These are phyloP conservation scores for Coriolopsis trogii DNA, from an alignment of 1,284 basidiomycete genomes.

Conservation along the genomic window DNA sequence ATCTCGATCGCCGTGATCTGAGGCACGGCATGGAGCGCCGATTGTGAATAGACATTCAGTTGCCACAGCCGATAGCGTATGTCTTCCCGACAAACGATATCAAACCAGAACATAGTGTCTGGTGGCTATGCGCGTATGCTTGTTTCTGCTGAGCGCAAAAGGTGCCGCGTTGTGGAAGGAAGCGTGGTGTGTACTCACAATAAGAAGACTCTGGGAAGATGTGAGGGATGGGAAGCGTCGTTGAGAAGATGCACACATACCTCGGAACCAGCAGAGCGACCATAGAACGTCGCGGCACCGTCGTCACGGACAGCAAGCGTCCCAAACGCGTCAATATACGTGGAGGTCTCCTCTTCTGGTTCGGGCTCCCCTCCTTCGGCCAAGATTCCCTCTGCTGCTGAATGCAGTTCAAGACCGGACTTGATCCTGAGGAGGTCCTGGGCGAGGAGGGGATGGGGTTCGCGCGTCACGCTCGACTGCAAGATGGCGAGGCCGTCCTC, in stretches of 20 bases:
- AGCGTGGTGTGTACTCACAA: constrained; percentile 30
- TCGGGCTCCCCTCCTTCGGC: constrained; percentile 5
- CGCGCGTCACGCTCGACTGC: constrained; percentile 39
- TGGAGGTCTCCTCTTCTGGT: constrained; percentile 23
- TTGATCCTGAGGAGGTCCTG: constrained; percentile 66
- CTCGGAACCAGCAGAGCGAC: constrained; percentile 63
- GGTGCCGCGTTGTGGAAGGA: too few species aligned
- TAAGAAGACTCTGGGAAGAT: constrained; percentile 32
- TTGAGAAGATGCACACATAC: constrained; percentile 25
- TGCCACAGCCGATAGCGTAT: not conserved
- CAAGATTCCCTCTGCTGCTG: constrained; percentile 18
- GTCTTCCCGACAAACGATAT: not conserved
- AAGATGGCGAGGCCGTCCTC: constrained; percentile 68
- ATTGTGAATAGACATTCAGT: not conserved
- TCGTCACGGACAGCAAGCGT: constrained; percentile 63
- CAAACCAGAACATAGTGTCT: too few species aligned
- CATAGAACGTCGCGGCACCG: constrained; percentile 67
- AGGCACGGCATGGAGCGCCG: not conserved
- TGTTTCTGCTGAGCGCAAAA: too few species aligned
- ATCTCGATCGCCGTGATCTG: not conserved
- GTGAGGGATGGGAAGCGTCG: too few species aligned
- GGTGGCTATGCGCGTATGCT: too few species aligned
- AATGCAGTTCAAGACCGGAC: constrained; percentile 40
- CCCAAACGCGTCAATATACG: constrained; percentile 46
- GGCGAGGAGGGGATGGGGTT: constrained; percentile 64